Base-by-base conservation (phyloP, 2,329 filamentous ascomycete species). In the Coniochaeta prunicola region DNA sequence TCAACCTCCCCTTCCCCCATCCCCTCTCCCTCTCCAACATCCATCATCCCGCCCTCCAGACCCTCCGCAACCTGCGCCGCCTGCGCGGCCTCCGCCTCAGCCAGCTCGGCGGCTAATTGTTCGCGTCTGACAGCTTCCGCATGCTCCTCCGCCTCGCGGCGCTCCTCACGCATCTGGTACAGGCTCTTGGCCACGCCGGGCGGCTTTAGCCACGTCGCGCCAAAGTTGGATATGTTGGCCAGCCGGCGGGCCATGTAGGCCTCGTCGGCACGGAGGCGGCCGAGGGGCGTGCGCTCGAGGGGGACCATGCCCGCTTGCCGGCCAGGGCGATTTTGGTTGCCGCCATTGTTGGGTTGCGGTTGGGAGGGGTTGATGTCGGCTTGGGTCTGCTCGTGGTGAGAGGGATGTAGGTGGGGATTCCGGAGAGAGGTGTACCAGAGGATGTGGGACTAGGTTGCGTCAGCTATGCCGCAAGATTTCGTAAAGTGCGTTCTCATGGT, bases 171-270 rank as follows among this genome's bases (percentile, higher is more conserved):
- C 75, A 92, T 84, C 62, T 96, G 92, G 69, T 96, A 88, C 60
- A 96, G 84, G 1, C 93, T 96, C 79, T 97, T 99, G 59, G 85
- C 73, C 58, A 96, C 82, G 8, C 93, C 94, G 0, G 91, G 92
- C 0, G 94, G 94, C 60, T 89, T 90, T 59, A 99, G 87, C 94
- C 94, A 99, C 50, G 83, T 84, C 64, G 87, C 89, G 61, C 94
- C 94, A 69, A 96, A 97, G 67, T 92, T 90, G 54, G 89, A 84
- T 31, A 97, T 88, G 64, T 93, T 91, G 54, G 84, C 76, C 68
- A 92, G 91, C 53, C 93, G 90, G 9, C 88, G 82, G 58, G 87
- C 83, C 63, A 96, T 81, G 59, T 86, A 82, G 61, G 86, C 82
- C 75, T 97, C 94, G 70, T 97, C 93, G 45, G 84, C 76, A 28